Evolutionary conservation across 2,329 filamentous ascomycete genomes (phyloP).

Genomic region (Spiromastix sp.): DNA sequence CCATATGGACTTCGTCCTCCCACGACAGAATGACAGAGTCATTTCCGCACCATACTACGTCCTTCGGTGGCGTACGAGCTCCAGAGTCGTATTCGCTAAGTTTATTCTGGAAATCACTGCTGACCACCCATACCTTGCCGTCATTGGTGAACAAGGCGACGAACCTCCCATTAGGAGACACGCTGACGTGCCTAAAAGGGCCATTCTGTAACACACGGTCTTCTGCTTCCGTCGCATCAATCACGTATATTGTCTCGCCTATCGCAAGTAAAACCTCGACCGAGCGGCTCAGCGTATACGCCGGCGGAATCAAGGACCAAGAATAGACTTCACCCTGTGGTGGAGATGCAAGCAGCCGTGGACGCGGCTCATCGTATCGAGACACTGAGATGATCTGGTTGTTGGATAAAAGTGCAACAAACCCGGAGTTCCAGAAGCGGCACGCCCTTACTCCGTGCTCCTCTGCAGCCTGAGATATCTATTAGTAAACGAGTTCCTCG

Average conservation of each 20-base stretch:
- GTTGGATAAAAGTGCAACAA: constrained; percentile 83
- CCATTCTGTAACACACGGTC: constrained; percentile 86
- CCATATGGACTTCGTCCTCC: constrained; percentile 94
- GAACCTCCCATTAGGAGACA: constrained; percentile 84
- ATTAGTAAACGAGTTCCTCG: constrained; percentile 2
- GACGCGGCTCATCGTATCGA: constrained; percentile 81
- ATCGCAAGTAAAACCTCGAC: constrained; percentile 89
- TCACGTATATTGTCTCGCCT: constrained; percentile 69
- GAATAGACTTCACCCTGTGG: constrained; percentile 72
- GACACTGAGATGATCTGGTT: constrained; percentile 81
- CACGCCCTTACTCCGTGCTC: constrained; percentile 81
- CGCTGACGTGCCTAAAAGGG: constrained; percentile 79
- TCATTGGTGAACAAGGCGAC: constrained; percentile 78
- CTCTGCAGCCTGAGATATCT: constrained; percentile 54
- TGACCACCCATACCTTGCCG: constrained; percentile 84
- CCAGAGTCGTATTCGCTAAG: constrained; percentile 85
- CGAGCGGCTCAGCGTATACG: constrained; percentile 78
- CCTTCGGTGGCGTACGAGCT: constrained; percentile 73
- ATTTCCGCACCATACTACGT: constrained; percentile 92
- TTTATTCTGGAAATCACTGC: constrained; percentile 86
- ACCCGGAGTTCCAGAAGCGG: constrained; percentile 83
- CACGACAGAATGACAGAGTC: constrained; percentile 88
- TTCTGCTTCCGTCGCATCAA: constrained; percentile 82
- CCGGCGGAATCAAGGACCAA: constrained; percentile 82
- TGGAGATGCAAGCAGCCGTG: constrained; percentile 65